A percentile compares a stretch with the other conserved stretches of the same genome.
phyloP scores from a whole-genome alignment of 225 moss, liverwort and hornwort genomes.

The Straminergon stramineum region DNA sequence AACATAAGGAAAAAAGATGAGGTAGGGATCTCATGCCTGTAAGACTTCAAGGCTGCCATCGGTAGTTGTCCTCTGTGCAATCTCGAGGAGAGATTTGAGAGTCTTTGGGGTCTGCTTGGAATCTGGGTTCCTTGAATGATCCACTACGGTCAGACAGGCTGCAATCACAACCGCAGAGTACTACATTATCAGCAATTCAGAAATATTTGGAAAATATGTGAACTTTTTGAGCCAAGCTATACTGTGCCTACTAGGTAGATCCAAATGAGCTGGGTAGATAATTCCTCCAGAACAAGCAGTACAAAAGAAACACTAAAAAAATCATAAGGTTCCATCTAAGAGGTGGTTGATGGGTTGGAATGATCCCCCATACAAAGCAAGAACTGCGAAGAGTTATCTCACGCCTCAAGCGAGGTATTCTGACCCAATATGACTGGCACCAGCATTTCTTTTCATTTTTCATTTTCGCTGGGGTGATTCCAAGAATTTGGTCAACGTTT shows the following conservation, averaged over 20 bases:
- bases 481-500: not conserved
- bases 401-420: not conserved
- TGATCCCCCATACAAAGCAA: not conserved
- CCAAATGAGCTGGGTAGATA: not conserved
- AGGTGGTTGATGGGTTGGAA: not conserved
- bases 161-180: conserved; percentile 7
- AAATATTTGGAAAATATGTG: not conserved
- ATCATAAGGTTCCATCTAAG: not conserved
- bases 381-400: not conserved
- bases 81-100: conserved; percentile 42
- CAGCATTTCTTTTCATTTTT: not conserved
- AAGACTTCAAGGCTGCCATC: conserved; percentile 47
- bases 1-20: not conserved
- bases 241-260: not conserved
- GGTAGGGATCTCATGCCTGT: conserved; percentile 20
- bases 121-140: conserved; percentile 23
- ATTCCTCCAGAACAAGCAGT: not conserved
- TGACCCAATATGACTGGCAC: not conserved
- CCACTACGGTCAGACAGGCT: conserved; percentile 39
- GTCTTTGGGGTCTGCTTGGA: conserved; percentile 21
- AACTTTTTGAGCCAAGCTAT: not conserved
- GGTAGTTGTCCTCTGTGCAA: conserved; percentile 32
- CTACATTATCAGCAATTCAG: not conserved
- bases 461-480: not conserved
- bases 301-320: not conserved